phyloP scores from a whole-genome alignment of 2,329 filamentous ascomycete species.

The Tolypocladium capitatum region DNA sequence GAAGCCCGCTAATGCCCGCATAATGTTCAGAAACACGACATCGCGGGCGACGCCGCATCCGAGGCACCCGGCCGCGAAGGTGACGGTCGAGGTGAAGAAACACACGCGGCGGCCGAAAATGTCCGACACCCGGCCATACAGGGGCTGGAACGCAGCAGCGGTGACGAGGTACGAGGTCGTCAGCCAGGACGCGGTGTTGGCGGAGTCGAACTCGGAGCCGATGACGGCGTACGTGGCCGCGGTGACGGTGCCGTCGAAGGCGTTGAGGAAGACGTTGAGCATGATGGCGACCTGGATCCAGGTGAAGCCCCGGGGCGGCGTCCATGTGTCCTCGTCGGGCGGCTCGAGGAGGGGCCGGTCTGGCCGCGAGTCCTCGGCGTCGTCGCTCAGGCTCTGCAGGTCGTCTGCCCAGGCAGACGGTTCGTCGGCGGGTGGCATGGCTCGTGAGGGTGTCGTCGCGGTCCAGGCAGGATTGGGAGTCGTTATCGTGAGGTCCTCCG shows the following conservation, averaged over 20 bases:
- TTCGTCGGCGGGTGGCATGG: too few relatives aligned
- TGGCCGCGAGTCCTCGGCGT: neutral
- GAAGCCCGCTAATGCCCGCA: constrained; percentile 54
- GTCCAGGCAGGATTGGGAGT: too few relatives aligned
- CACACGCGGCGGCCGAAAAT: constrained; percentile 50
- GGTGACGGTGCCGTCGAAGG: constrained; percentile 62
- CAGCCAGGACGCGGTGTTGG: constrained; percentile 62
- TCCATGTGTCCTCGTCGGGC: constrained; percentile 23
- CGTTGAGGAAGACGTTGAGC: constrained; percentile 50
- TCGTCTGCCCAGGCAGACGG: too few relatives aligned
- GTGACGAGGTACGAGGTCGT: constrained; percentile 62
- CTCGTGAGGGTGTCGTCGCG: too few relatives aligned
- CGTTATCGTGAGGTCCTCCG: too few relatives aligned
- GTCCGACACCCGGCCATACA: constrained; percentile 60
- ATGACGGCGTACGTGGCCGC: constrained; percentile 62
- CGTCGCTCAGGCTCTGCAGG: neutral
- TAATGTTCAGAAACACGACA: constrained; percentile 47
- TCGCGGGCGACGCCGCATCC: constrained; percentile 49
- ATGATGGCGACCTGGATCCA: constrained; percentile 50
- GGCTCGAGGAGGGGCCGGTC: constrained; percentile 12
- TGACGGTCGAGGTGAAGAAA: constrained; percentile 50
- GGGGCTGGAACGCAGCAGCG: constrained; percentile 56
- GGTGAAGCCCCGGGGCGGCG: constrained; percentile 36
- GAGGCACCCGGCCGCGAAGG: constrained; percentile 49
- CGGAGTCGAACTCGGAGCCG: constrained; percentile 58